A percentile compares a stretch with the other conserved stretches of the same genome.
phyloP scores from a whole-genome alignment of 2,329 filamentous ascomycete species.

The Herpotrichia juniperi region DNA sequence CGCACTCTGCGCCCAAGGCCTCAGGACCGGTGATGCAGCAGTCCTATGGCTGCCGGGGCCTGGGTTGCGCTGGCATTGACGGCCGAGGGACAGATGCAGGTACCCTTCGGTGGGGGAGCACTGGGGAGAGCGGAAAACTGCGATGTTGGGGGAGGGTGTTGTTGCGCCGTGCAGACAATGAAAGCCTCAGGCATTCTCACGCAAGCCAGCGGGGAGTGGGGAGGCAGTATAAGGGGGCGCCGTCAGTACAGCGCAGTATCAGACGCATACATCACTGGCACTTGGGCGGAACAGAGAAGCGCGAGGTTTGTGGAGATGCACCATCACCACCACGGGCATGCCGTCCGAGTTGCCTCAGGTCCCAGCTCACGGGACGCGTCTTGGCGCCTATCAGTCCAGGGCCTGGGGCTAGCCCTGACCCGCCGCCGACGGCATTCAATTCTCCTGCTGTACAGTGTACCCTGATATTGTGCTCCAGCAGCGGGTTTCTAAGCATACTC shows the following conservation, averaged over 20 bases:
- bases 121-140: neutral
- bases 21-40: neutral
- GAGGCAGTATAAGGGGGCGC: neutral
- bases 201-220: neutral
- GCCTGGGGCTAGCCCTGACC: neutral
- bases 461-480: no score
- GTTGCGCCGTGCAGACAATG: slow-evolving; percentile 2
- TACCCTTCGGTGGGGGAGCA: slow-evolving; percentile 13
- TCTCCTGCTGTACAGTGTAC: neutral
- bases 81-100: slow-evolving; percentile 16
- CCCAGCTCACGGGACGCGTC: neutral
- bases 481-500: neutral
- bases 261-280: slow-evolving; percentile 1
- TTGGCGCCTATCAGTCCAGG: neutral
- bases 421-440: neutral
- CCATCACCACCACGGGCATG: neutral
- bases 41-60: slow-evolving; percentile 18
- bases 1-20: neutral
- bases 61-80: slow-evolving; percentile 29
- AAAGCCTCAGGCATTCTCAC: neutral
- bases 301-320: neutral
- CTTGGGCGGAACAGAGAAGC: neutral
- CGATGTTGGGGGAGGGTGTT: neutral
- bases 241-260: neutral
- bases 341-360: slow-evolving; percentile 2